Conservation (phyloP, 1,284 basidiomycete genomes). For the Moesziomyces sp. region DNA sequence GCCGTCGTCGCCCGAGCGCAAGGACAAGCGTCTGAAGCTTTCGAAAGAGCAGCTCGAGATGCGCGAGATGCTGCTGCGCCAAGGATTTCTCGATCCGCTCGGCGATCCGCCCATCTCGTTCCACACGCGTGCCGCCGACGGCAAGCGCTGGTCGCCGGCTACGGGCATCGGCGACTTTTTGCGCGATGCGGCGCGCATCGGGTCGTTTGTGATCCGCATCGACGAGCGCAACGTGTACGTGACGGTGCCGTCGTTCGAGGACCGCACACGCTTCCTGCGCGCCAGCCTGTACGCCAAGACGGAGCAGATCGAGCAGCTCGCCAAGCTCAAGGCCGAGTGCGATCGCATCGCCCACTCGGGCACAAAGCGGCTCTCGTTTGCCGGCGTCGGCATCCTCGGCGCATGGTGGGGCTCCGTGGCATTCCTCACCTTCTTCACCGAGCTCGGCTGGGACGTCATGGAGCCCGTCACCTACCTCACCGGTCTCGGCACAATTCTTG, state of each 20-base stretch:
- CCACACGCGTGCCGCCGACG: constrained; percentile 53
- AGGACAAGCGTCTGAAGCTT: constrained; percentile 34
- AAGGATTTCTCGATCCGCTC: constrained; percentile 49
- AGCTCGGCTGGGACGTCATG: constrained; percentile 55
- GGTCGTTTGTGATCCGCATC: constrained; percentile 55
- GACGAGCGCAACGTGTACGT: constrained; percentile 51
- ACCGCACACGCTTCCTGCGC: constrained; percentile 56
- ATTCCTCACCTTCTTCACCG: constrained; percentile 57
- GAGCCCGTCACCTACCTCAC: constrained; percentile 59
- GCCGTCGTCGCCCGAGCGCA: constrained; percentile 31
- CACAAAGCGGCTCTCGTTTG: constrained; percentile 53
- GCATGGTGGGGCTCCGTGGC: constrained; percentile 57
- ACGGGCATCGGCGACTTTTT: constrained; percentile 62
- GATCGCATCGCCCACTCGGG: constrained; percentile 52
- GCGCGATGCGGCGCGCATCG: constrained; percentile 57
- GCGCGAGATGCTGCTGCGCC: constrained; percentile 40
- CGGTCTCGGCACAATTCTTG: constrained; percentile 56
- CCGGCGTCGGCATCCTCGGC: constrained; percentile 47
- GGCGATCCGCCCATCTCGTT: constrained; percentile 58
- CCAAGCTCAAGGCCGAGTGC: constrained; percentile 58
- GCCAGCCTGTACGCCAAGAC: constrained; percentile 52
- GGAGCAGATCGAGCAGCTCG: constrained; percentile 51
- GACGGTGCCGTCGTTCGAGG: constrained; percentile 59
- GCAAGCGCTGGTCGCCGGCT: constrained; percentile 57
- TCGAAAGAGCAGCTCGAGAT: constrained; percentile 37